These are phyloP conservation scores for Hygrophorus russula DNA, from an alignment of 768 basidiomycete genomes.

Conservation along the genomic window DNA sequence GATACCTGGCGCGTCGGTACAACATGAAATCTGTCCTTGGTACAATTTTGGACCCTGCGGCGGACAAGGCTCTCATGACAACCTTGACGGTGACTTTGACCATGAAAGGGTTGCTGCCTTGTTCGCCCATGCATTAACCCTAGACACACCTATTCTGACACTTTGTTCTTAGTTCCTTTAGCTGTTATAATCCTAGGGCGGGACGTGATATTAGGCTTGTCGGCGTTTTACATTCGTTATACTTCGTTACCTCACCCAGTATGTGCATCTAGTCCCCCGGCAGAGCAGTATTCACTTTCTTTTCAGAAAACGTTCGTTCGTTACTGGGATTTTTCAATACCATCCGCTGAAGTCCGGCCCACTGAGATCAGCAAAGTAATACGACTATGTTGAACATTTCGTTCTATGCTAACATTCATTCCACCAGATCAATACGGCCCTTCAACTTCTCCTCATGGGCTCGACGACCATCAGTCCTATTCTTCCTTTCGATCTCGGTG, in stretches of 20 bases:
- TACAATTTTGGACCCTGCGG: slow-evolving; percentile 92
- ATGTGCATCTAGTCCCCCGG: slow-evolving; percentile 16
- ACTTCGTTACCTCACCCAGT: slow-evolving; percentile 83
- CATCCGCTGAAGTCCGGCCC: slow-evolving; percentile 89
- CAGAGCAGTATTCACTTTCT: slow-evolving; percentile 3
- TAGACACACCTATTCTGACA: neutral
- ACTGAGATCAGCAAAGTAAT: slow-evolving; percentile 86
- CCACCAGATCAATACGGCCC: slow-evolving; percentile 74
- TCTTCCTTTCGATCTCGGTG: slow-evolving; percentile 44
- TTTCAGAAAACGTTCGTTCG: slow-evolving; percentile 78
- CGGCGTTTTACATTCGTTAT: slow-evolving; percentile 91
- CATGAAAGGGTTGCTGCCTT: slow-evolving; percentile 71
- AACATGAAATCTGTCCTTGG: slow-evolving; percentile 89
- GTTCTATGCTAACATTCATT: neutral
- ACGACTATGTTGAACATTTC: neutral
- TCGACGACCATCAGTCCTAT: slow-evolving; percentile 78
- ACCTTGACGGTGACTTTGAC: slow-evolving; percentile 83
- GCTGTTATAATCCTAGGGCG: slow-evolving; percentile 82
- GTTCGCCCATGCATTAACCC: slow-evolving; percentile 34
- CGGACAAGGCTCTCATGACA: slow-evolving; percentile 93
- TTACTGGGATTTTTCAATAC: slow-evolving; percentile 95
- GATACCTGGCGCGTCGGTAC: slow-evolving; percentile 78
- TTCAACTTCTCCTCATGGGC: slow-evolving; percentile 90
- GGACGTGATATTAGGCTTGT: slow-evolving; percentile 75
- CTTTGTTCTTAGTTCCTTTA: slow-evolving; percentile 54